A percentile compares a stretch with the other conserved stretches of the same genome.
These are phyloP conservation scores for Catenaria anguillulae DNA, from an alignment of 371 early-diverging fungal species.

Conservation along the genomic window DNA sequence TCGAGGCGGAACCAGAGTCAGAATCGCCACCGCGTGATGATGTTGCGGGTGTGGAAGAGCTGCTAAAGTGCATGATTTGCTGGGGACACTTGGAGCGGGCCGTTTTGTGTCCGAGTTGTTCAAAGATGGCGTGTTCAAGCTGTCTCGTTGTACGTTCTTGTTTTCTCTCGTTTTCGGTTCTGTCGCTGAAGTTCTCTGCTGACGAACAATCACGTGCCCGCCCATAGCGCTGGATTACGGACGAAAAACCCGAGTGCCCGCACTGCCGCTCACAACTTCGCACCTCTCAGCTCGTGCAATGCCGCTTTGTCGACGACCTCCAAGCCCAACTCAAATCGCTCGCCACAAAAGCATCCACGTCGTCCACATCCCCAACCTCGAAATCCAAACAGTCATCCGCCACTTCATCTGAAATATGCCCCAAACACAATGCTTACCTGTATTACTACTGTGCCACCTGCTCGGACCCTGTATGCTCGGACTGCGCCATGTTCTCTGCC, in stretches of 20 bases:
- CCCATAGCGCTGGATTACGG: slow-evolving; percentile 24
- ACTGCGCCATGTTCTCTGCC: slow-evolving; percentile 22
- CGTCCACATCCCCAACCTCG: background rate
- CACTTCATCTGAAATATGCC: slow-evolving; percentile 14
- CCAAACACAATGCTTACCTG: slow-evolving; percentile 14
- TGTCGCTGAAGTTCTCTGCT: too few species aligned
- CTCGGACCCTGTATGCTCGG: slow-evolving; percentile 19
- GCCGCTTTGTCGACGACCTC: slow-evolving; percentile 24
- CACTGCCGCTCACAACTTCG: slow-evolving; percentile 20
- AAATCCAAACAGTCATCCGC: background rate
- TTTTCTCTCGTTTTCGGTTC: background rate
- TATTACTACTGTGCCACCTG: slow-evolving; percentile 22
- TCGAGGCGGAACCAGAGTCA: too few species aligned
- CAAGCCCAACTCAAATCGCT: slow-evolving; percentile 11
- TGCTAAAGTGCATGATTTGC: slow-evolving; percentile 27
- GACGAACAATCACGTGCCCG: too few species aligned
- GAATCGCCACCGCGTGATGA: too few species aligned
- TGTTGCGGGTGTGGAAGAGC: too few species aligned
- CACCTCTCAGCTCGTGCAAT: slow-evolving; percentile 16
- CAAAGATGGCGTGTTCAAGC: slow-evolving; percentile 22
- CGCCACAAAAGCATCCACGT: slow-evolving; percentile 1
- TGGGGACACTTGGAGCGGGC: slow-evolving; percentile 17
- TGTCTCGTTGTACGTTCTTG: slow-evolving; percentile 16
- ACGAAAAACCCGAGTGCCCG: slow-evolving; percentile 19
- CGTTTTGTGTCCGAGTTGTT: slow-evolving; percentile 24